Base-by-base conservation (phyloP, 169 alveolate genomes). In the Plasmodium vivax region DNA sequence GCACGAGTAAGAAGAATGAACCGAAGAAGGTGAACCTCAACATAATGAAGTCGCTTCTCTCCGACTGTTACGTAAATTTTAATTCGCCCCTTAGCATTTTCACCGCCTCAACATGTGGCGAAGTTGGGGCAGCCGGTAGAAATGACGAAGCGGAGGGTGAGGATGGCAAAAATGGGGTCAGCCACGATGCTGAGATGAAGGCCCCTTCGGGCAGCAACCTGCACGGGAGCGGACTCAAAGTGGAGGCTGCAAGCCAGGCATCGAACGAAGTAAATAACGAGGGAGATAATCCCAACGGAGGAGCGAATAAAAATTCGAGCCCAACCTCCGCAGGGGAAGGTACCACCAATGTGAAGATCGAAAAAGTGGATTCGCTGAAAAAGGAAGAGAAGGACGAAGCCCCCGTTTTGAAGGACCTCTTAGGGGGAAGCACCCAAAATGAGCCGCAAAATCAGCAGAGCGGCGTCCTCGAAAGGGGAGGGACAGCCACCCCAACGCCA, bases 381-480 rank as follows among this genome's bases (percentile, higher is more conserved):
- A 83, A 90, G 8, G 82, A 83, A n/a, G 93, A 85, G 19, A 56
- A 71, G 27, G 97, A 85, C 8, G 95, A 94, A 38, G 95, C 74
- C 1, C 3, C 30, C n/a, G 2, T 9, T 81, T 16, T 43, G 19
- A 27, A 41, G 12, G 68, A 43, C 10, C 54, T 23, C 14, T 51
- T 81, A 81, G 51, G 7, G 5, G 47, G 58, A 9, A 81, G 12
- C 32, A 7, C n/a, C 1, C 16, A 43, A 41, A 81, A 43, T 43
- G 34, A 81, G 54, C 27, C 47, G 43, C 77, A 68, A 68, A 23
- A 68, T 23, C 7, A 23, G 45, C 77, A 68, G 38, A 68, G 38
- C 38, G 27, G 7, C n/a, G 1, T 68, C 27, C 7, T 30, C 7
- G 43, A 68, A 6, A 68, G 7, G 77, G 77, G 14, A 68, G 32